Base-by-base conservation (phyloP, 805 yeast genomes). In the Debaryomyces tyrocola region DNA sequence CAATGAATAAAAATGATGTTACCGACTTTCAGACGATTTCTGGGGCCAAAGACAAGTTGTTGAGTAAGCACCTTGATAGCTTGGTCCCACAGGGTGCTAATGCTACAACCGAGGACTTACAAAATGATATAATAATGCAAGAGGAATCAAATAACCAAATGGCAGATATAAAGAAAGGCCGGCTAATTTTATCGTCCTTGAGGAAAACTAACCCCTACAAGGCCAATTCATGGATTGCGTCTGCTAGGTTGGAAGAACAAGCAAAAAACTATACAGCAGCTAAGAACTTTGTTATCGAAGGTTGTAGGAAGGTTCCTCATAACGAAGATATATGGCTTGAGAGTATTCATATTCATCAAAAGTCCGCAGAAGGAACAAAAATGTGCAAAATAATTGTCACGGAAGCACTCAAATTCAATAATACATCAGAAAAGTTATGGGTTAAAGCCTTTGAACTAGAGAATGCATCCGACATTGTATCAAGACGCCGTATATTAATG, bases 321-420 rank as follows among this genome's bases (percentile, higher is more conserved):
- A 79, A 74, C 53, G 95, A 84, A 48, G 85, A 80, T 10, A 71
- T 90, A 0, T 92, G 99, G 99, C 62, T 91, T 6, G 96, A 88
- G 51, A 84, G 78, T 57, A 70, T 92, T 5, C 73, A 88, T 40
- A 66, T 91, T 10, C 82, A 89, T 57, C 64, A 64, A 3, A 57
- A 62, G 8, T 77, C 79, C 40, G 20, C 62, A 2, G 74, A 67
- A 18, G 74, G 72, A 3, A 38, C 49, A n/a, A 66, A 64, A 36
- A 59, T 75, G 12, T 77, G 87, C 42, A 83, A 80, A 57, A 65
- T 73, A 1, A 73, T 90, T 10, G 83, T 84, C 2, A 78, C 85
- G 0, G 82, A 84, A 40, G 96, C 87, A 0, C 75, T 91, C 2
- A 67, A 70, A 45, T 74, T 66, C 53, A 79, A 83, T 49, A 76